Conservation (phyloP, 1,284 basidiomycete species). For the Trichosporon sp. region DNA sequence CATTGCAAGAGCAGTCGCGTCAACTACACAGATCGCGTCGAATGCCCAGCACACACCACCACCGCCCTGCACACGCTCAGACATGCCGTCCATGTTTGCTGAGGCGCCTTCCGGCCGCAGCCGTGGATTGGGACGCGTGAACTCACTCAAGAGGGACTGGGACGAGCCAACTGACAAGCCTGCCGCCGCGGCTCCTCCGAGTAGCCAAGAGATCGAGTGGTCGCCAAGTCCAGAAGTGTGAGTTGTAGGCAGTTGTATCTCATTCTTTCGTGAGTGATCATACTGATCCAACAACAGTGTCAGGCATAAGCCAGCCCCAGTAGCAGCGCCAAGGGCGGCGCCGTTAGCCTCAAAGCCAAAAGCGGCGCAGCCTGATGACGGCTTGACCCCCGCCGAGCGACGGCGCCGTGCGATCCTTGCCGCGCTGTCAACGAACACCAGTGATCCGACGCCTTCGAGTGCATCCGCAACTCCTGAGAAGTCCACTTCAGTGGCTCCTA, state of each 20-base stretch:
- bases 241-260: not conserved
- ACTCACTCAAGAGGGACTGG: conserved; percentile 40
- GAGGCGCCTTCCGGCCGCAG: not conserved
- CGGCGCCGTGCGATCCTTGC: conserved; percentile 42
- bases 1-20: conserved; percentile 12
- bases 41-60: not conserved
- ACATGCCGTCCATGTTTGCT: conserved; percentile 24
- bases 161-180: conserved; percentile 24
- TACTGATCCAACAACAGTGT: not conserved
- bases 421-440: conserved; percentile 27
- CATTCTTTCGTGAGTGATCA: no score
- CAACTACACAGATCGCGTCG: conserved; percentile 5
- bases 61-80: not conserved
- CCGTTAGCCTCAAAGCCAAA: not conserved
- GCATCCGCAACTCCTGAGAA: conserved; percentile 1
- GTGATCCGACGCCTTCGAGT: conserved; percentile 6
- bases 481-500: conserved; percentile 1
- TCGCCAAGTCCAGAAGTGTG: conserved; percentile 24
- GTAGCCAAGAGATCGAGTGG: conserved; percentile 23
- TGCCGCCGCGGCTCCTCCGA: conserved; percentile 3
- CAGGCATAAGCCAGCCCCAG: not conserved
- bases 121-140: conserved; percentile 30
- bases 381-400: conserved; percentile 27
- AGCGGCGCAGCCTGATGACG: not conserved
- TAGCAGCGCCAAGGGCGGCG: not conserved